Evolutionary conservation across 192 early-diverging fungal genomes (phyloP), one percentile per base, ranked within the genome.

Genomic region (Umbelopsis sp.): DNA sequence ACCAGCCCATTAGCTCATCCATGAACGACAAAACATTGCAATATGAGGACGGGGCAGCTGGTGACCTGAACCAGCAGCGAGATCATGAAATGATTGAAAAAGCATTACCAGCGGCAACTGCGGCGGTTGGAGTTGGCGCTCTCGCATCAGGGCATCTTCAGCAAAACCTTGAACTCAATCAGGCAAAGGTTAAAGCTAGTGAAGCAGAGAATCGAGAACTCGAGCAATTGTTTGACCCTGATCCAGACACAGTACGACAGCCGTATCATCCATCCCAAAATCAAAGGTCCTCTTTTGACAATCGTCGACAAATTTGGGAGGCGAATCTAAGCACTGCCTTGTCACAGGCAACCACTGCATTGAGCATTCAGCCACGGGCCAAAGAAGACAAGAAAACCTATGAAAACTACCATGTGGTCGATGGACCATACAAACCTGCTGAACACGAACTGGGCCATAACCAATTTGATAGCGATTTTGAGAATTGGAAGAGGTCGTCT

Each of bases 391-490:
- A 33, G 15, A 12, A 18, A 25, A 30, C 27, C 2, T 35, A 33
- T 25, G 55, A 61, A 61, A 61, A 61, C 33, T 61, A 61, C 25
- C 55, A 61, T 16, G 55, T 61, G 4, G 55, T 35, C 4, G 30
- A 61, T n/a, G 33, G 55, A n/a, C 16, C 27, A 0, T 61, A 61
- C 33, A 61, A 61, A 15, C 55, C 55, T 25, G 27, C 27, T 61
- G 13, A 25, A 1, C 33, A 61, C 27, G 55, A 61, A 35, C 55
- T 30, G 12, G 55, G 55, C 25, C 55, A 30, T 33, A 61, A 61
- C 55, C 55, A 61, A 35, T 61, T 61, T 18, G 55, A 61, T 18
- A 61, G 55, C 25, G 55, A 61, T 30, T 61, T 61, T 61, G 55
- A 61, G 33, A 61, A 61, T 25, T 61, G 55, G 55, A 61, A 35